Evolutionary conservation across 805 yeast genomes (phyloP).

Genomic region (Danielozyma ontarioensis): DNA sequence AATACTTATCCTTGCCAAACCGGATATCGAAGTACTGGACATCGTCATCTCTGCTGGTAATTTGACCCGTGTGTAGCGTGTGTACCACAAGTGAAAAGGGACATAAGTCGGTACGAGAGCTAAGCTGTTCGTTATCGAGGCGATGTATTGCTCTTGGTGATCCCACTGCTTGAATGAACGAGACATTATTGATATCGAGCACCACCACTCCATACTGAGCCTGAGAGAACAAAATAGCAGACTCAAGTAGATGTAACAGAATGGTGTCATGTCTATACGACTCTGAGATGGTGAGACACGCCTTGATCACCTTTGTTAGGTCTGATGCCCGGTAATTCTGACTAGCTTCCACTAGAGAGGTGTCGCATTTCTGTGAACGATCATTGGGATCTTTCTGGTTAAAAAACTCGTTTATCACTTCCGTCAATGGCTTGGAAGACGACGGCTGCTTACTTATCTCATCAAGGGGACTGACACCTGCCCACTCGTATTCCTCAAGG

Average conservation of each 20-base stretch:
- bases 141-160: constrained; percentile 18
- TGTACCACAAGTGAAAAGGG: constrained; percentile 38
- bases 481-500: constrained; percentile 28
- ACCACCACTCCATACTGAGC: constrained; percentile 29
- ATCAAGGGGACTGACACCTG: constrained; percentile 26
- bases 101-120: constrained; percentile 36
- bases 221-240: constrained; percentile 32
- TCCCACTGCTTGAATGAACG: constrained; percentile 23
- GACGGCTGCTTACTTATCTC: constrained; percentile 1
- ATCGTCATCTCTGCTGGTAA: constrained; percentile 33
- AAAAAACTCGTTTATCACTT: not conserved
- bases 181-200: constrained; percentile 16
- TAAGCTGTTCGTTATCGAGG: constrained; percentile 29
- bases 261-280: constrained; percentile 35
- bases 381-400: not conserved
- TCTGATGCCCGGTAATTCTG: constrained; percentile 4
- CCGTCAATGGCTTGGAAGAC: not conserved
- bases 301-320: constrained; percentile 32
- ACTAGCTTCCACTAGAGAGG: constrained; percentile 11
- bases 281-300: constrained; percentile 48
- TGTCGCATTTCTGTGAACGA: constrained; percentile 9
- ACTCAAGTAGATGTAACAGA: constrained; percentile 31
- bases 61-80: constrained; percentile 31
- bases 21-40: constrained; percentile 24
- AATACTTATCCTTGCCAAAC: constrained; percentile 39